Percentiles rank a stretch among this genome's conserved stretches.
phyloP scores from a whole-genome alignment of 176 grass and related monocot genomes.

The Carex parvula region DNA sequence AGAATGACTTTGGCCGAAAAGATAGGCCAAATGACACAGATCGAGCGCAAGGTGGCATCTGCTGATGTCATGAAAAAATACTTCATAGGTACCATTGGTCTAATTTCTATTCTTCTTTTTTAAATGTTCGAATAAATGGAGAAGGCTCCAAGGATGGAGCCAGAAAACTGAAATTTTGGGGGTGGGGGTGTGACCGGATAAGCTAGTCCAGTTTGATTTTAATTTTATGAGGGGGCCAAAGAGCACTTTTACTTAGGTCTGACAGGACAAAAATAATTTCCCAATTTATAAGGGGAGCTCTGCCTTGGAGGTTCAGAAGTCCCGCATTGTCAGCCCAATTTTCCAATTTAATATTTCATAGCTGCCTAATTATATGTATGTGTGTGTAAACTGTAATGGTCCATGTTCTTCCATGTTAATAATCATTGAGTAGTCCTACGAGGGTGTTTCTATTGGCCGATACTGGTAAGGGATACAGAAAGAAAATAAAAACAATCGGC shows the following conservation, averaged over 20 bases:
- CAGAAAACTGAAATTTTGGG: not conserved
- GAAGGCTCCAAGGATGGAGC: not conserved
- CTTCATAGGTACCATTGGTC: constrained; percentile 61
- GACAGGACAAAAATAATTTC: not conserved
- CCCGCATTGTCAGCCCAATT: not conserved
- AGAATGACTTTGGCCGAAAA: constrained; percentile 98
- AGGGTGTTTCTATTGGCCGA: not conserved
- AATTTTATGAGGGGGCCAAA: not conserved
- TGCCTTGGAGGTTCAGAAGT: not conserved
- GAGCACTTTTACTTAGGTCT: not conserved
- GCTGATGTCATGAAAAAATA: constrained; percentile 75
- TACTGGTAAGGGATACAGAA: not conserved
- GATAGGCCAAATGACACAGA: constrained; percentile 94
- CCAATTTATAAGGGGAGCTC: not conserved
- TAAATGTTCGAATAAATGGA: not conserved
- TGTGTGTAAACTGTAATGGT: constrained; percentile 3
- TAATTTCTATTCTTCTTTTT: not conserved
- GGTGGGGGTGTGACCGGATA: not conserved
- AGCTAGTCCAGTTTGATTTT: constrained; percentile 2
- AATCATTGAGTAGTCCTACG: not conserved
- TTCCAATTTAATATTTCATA: not conserved
- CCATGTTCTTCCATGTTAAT: not conserved
- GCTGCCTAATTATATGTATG: not conserved
- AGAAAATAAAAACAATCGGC: not conserved
- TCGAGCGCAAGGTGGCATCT: constrained; percentile 74